These are phyloP conservation scores for Thelonectria blattea DNA, from an alignment of 2,329 filamentous ascomycete genomes.

Conservation along the genomic window DNA sequence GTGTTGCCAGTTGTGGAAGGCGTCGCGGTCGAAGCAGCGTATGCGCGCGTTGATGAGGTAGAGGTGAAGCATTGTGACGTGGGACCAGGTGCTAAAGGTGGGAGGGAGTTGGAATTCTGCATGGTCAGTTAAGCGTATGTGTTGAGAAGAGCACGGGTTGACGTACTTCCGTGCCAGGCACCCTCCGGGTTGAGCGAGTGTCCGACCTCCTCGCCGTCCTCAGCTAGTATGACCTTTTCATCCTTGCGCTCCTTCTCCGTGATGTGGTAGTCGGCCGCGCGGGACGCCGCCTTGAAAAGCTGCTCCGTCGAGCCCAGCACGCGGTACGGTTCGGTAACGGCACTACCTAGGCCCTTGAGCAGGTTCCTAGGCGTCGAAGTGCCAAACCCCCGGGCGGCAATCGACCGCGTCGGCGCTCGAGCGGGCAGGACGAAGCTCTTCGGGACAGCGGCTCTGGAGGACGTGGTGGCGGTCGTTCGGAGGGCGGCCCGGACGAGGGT, in stretches of 20 bases:
- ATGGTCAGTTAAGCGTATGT: too few species aligned
- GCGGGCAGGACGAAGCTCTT: conserved; percentile 30
- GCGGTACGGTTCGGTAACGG: conserved; percentile 63
- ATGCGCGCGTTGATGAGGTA: conserved; percentile 87
- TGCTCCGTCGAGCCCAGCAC: conserved; percentile 80
- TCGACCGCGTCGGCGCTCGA: conserved; percentile 7
- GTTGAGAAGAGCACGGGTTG: too few species aligned
- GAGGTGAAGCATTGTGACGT: conserved; percentile 95
- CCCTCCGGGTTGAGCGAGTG: conserved; percentile 39
- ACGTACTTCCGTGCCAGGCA: conserved; percentile 78
- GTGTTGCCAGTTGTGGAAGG: conserved; percentile 80
- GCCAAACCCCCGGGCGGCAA: conserved; percentile 44
- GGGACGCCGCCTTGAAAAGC: conserved; percentile 77
- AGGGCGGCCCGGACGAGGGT: conserved; percentile 45
- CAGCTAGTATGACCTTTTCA: conserved; percentile 71
- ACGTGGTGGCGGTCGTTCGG: conserved; percentile 35
- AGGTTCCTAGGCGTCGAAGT: conserved; percentile 43
- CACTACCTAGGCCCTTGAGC: conserved; percentile 43
- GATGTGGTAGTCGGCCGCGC: conserved; percentile 78
- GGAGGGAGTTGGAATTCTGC: conserved; percentile 80
- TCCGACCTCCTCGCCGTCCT: conserved; percentile 83
- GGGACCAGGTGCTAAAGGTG: conserved; percentile 95
- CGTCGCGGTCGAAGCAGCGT: conserved; percentile 74
- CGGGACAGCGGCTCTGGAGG: conserved; percentile 36
- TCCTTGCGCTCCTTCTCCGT: conserved; percentile 70